Evolutionary conservation across 2,329 filamentous ascomycete genomes (phyloP), one percentile per base, ranked within the genome.

Genomic region (Aureobasidium vineae): DNA sequence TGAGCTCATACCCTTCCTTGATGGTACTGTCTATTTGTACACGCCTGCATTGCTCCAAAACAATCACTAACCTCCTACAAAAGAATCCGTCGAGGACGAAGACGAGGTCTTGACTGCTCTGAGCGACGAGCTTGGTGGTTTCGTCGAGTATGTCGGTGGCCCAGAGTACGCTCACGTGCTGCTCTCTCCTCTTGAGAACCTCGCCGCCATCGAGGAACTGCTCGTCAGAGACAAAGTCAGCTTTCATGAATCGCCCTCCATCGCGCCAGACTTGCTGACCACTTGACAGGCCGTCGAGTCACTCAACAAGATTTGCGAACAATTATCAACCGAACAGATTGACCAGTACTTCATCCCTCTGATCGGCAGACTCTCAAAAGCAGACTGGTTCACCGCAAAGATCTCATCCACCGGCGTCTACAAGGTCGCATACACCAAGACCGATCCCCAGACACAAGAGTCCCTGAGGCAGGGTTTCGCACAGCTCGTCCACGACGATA

Each of bases 341-440:
- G 95, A 99, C 83, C 91, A 97, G 75, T 91, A 93, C 80, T 98
- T 98, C 82, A 94, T 99, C 73, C 95, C 95, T 69, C 89, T 99
- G 75, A 93, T 93, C 68, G 87, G 96, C 75, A 92, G 95, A 76
- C 90, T 99, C 69, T 96, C 95, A 71, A 99, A 98, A 85, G 95
- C 95, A 80, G 95, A 99, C 81, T 99, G 95, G 95, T 99, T 99
- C 80, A 99, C 95, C 67, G 98, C 95, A 71, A 99, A 98, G 82
- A 95, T 99, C 71, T 99, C 95, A 38, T 95, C 94, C 69, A 97
- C 94, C 71, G 95, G 95, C 70, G 89, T 99, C 70, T 99, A 94
- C 83, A 95, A 91, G 77, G 87, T 88, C 57, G 94, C 95, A 70
- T 99, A 99, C 83, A 90, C 88, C 74, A 96, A 96, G 83, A 92